Evolutionary conservation across 495 filamentous ascomycete genomes (phyloP).

Genomic region (Neurospora tetraspora): DNA sequence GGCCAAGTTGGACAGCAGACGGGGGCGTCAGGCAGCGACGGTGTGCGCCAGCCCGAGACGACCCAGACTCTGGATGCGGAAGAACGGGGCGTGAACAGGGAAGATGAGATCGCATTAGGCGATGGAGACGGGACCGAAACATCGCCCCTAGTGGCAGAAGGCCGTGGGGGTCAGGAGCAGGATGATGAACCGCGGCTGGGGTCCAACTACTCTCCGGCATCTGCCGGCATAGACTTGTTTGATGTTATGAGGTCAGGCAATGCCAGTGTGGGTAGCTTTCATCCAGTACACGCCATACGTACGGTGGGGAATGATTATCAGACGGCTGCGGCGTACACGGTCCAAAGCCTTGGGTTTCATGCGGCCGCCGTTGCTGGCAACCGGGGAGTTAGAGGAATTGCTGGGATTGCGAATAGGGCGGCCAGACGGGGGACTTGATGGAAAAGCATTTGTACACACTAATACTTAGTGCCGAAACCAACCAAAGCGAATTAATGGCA

Average conservation of each 20-base stretch:
- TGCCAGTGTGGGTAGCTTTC: constrained; percentile 56
- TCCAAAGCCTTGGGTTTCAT: constrained; percentile 41
- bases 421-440: not conserved
- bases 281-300: constrained; percentile 54
- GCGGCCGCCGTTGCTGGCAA: constrained; percentile 37
- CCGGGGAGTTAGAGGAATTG: constrained; percentile 7
- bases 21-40: constrained; percentile 1
- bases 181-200: constrained; percentile 33
- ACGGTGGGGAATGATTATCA: constrained; percentile 52
- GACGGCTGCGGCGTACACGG: constrained; percentile 36
- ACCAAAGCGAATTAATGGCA: not conserved
- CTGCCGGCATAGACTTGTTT: constrained; percentile 28
- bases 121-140: constrained; percentile 41
- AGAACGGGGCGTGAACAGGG: constrained; percentile 61
- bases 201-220: constrained; percentile 35
- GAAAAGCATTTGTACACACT: not conserved
- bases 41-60: constrained; percentile 10
- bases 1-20: not conserved
- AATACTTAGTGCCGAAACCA: not conserved
- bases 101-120: constrained; percentile 25
- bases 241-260: constrained; percentile 60
- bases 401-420: not conserved
- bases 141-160: constrained; percentile 23
- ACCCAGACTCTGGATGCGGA: constrained; percentile 70
- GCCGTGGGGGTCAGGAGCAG: constrained; percentile 6